Percentiles rank a stretch among this genome's conserved stretches.
These are phyloP conservation scores for Parmelia sp. DNA, from an alignment of 495 filamentous ascomycete genomes.

Conservation along the genomic window DNA sequence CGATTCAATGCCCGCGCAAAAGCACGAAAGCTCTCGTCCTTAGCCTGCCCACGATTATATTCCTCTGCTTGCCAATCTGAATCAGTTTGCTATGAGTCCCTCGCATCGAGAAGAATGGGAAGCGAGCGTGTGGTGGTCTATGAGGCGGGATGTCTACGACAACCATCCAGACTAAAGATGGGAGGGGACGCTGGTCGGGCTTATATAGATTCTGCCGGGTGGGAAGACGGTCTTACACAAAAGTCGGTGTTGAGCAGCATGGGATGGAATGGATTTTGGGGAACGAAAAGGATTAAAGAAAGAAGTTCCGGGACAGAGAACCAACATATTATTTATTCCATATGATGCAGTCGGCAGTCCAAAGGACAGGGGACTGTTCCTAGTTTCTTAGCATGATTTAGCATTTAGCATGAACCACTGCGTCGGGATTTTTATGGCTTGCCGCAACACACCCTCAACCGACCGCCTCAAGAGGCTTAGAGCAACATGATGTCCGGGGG, in stretches of 20 bases:
- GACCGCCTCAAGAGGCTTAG: background rate
- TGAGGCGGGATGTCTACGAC: slow-evolving; percentile 6
- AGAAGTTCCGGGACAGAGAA: background rate
- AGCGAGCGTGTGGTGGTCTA: background rate
- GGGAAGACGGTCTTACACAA: background rate
- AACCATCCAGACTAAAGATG: slow-evolving; percentile 9
- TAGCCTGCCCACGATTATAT: slow-evolving; percentile 2
- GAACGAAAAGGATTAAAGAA: background rate
- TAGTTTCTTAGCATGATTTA: no score
- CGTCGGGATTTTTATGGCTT: background rate
- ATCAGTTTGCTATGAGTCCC: slow-evolving; percentile 3
- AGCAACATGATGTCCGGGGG: background rate
- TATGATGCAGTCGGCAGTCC: background rate
- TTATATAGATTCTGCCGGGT: background rate
- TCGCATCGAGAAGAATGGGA: slow-evolving; percentile 9
- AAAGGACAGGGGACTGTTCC: background rate
- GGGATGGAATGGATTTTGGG: background rate
- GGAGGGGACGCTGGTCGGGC: background rate
- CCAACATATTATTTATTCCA: background rate
- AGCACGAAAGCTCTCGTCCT: slow-evolving; percentile 6
- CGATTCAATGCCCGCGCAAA: background rate
- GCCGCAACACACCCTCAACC: background rate
- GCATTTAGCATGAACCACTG: background rate
- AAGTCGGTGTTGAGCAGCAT: background rate
- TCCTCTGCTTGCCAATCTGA: slow-evolving; percentile 8